Evolutionary conservation across 2,329 filamentous ascomycete genomes (phyloP).

Genomic region (Spiromastix sp.): DNA sequence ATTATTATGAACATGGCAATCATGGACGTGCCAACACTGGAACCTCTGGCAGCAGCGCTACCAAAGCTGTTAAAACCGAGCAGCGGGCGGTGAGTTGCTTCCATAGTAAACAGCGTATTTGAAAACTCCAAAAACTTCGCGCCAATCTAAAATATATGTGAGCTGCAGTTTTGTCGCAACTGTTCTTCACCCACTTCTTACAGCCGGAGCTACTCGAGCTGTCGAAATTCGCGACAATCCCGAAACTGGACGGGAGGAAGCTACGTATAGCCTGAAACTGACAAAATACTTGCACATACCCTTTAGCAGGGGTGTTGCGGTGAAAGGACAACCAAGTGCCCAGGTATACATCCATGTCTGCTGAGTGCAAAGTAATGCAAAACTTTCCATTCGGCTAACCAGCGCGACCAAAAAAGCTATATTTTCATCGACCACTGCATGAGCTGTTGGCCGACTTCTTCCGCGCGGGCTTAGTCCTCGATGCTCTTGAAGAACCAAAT

Average conservation of each 20-base stretch:
- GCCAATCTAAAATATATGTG: too few relatives aligned
- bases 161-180: constrained; percentile 40
- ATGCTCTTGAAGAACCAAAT: constrained; percentile 38
- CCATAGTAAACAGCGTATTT: neutral
- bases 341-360: constrained; percentile 22
- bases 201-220: constrained; percentile 30
- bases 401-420: constrained; percentile 15
- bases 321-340: constrained; percentile 23
- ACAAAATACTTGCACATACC: constrained; percentile 34
- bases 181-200: constrained; percentile 42
- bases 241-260: constrained; percentile 25
- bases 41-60: constrained; percentile 33
- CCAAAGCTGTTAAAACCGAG: constrained; percentile 31
- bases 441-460: constrained; percentile 38
- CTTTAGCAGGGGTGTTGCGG: constrained; percentile 28
- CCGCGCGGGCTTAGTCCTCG: constrained; percentile 31
- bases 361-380: too few relatives aligned
- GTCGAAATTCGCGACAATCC: constrained; percentile 31
- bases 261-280: constrained; percentile 29
- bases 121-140: too few relatives aligned
- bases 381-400: neutral
- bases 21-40: constrained; percentile 38
- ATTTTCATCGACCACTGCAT: constrained; percentile 38
- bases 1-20: constrained; percentile 41
- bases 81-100: constrained; percentile 29